Evolutionary conservation across 495 filamentous ascomycete genomes (phyloP).

Genomic region (Bathelium albidoporum): DNA sequence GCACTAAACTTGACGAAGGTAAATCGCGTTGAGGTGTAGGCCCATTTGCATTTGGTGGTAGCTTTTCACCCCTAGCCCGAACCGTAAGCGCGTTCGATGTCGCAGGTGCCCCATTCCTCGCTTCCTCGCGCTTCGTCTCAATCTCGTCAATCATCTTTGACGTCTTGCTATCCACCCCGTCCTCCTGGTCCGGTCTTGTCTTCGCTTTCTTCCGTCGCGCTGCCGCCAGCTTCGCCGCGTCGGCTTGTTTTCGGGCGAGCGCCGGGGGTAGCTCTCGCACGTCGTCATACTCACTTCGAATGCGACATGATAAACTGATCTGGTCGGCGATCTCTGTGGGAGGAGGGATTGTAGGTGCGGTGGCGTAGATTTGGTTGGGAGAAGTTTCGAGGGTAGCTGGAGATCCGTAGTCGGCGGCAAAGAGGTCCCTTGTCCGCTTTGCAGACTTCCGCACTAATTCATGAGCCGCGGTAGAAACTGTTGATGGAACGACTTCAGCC

Average conservation of each 20-base stretch:
- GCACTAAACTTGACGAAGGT: constrained; percentile 51
- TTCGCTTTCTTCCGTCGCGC: constrained; percentile 50
- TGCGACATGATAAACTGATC: constrained; percentile 48
- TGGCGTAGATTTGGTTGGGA: constrained; percentile 28
- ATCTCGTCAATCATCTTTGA: constrained; percentile 64
- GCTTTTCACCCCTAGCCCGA: constrained; percentile 28
- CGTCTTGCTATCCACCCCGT: constrained; percentile 46
- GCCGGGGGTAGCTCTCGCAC: constrained; percentile 73
- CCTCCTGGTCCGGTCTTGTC: constrained; percentile 30
- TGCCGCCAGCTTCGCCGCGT: constrained; percentile 46
- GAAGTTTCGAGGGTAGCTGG: constrained; percentile 20
- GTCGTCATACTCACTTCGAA: constrained; percentile 70
- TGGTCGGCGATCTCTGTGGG: constrained; percentile 36
- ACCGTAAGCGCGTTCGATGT: constrained; percentile 52
- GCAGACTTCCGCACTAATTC: constrained; percentile 36
- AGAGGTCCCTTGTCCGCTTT: constrained; percentile 55
- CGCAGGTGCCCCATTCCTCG: constrained; percentile 27
- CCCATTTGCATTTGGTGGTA: constrained; percentile 37
- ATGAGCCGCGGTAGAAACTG: background rate
- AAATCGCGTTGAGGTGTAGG: constrained; percentile 38
- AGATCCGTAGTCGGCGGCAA: constrained; percentile 33
- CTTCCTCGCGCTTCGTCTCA: constrained; percentile 30
- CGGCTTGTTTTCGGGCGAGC: constrained; percentile 75
- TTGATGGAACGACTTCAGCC: background rate
- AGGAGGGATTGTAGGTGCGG: constrained; percentile 42